These are phyloP conservation scores for Citrus reticulata DNA, from an alignment of 345 rosid species.

Conservation along the genomic window DNA sequence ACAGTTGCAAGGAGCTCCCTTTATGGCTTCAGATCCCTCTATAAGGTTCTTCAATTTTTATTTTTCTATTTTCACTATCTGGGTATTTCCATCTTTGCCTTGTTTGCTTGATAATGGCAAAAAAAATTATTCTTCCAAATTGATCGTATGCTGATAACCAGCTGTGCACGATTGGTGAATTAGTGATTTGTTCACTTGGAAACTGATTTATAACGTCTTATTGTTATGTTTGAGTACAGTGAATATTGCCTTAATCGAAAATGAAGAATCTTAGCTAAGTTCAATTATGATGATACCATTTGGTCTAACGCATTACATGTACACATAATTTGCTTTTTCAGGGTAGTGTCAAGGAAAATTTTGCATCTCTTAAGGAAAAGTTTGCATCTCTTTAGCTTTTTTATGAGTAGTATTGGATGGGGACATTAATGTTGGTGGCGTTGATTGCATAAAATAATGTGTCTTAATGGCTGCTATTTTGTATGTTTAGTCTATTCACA, in stretches of 20 bases:
- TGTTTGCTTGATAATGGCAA: not conserved
- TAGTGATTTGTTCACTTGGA: not conserved
- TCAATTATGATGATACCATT: not conserved
- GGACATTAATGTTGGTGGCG: not conserved
- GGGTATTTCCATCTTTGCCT: not conserved
- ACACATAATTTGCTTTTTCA: not conserved
- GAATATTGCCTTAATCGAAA: not conserved
- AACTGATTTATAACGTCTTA: not conserved
- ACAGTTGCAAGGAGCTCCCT: conserved; percentile 35
- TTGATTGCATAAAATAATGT: not conserved
- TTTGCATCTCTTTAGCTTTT: not conserved
- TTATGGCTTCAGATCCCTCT: conserved; percentile 41
- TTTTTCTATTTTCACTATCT: not conserved
- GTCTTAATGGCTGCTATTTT: not conserved
- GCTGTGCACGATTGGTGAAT: too few species aligned
- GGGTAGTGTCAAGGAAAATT: not conserved
- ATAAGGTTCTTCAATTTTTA: conserved; percentile 28
- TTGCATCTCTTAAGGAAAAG: not conserved
- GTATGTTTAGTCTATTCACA: not conserved
- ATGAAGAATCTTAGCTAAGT: not conserved
- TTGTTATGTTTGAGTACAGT: not conserved
- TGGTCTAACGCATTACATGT: not conserved
- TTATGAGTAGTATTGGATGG: not conserved
- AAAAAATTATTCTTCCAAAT: not conserved
- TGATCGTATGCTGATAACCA: not conserved